Evolutionary conservation across 2,329 filamentous ascomycete species (phyloP), one percentile per base, ranked within the genome.

Genomic region (Tolypocladium album): DNA sequence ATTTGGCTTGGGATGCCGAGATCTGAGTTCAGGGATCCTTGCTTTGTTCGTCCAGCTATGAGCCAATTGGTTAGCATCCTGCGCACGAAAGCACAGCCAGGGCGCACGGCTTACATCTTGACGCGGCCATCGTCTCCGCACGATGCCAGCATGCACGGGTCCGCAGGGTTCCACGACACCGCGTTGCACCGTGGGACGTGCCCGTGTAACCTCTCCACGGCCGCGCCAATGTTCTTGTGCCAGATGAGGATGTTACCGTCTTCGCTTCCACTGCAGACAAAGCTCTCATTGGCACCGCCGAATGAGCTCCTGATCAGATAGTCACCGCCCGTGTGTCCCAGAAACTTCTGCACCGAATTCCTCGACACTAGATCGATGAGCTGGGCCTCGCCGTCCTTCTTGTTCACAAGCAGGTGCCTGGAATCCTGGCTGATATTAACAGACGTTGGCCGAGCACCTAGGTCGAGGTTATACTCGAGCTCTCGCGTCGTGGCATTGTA

Each of bases 241-340:
- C 92, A 97, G 62, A 99, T 90, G 70, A 91, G 88, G 50, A 97
- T 82, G 60, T 82, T 81, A 2, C 85, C 85, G 63, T 86, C 84
- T 82, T 97, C 92, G 68, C 92, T 96, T 13, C 94, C 94, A 68
- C 90, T 93, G 36, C 95, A 80, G 12, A 97, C 88, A 72, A 97
- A 97, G 70, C 88, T 92, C 75, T 97, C 92, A 61, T 90, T 88
- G 1, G 93, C 92, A 39, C 94, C 94, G 22, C 94, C 94, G 74
- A 97, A 94, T 0, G 81, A 78, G 67, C 87, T 89, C 57, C 93
- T 83, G 61, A 99, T 95, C 59, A 97, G 82, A 69, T 79, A 96
- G 2, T 88, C 78, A 59, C 85, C 87, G 63, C 92, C 90, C 52
- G 81, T 83, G 63, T 92, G 88, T 0, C 91, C 92, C 20, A 84